These are phyloP conservation scores for Neltuma alba DNA, from an alignment of 306 rosid species.

Conservation along the genomic window DNA sequence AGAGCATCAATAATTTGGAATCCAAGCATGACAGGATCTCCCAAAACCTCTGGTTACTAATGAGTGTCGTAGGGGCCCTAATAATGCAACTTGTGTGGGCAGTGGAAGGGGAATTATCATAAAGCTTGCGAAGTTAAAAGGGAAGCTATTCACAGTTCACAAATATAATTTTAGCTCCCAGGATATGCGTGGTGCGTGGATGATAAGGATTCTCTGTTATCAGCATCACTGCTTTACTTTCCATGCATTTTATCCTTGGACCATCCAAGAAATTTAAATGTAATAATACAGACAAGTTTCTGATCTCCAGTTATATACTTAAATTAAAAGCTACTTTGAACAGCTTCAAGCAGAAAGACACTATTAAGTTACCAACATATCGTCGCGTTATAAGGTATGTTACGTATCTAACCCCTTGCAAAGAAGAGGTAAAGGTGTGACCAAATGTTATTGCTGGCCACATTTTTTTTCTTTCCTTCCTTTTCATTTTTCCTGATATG, in stretches of 20 bases:
- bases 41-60: slow-evolving; percentile 31
- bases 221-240: slow-evolving; percentile 7
- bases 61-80: slow-evolving; percentile 11
- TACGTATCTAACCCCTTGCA: background rate
- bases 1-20: slow-evolving; percentile 31
- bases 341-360: background rate
- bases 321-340: background rate
- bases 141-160: slow-evolving; percentile 28
- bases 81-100: slow-evolving; percentile 47
- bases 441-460: slow-evolving; percentile 18
- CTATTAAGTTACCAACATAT: slow-evolving; percentile 15
- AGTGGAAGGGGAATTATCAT: slow-evolving; percentile 13
- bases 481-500: background rate
- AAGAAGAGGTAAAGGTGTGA: slow-evolving; percentile 27
- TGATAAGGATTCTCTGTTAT: slow-evolving; percentile 64
- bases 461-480: background rate
- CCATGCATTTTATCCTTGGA: slow-evolving; percentile 9
- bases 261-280: background rate
- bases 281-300: background rate
- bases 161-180: slow-evolving; percentile 38
- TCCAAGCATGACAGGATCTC: slow-evolving; percentile 23
- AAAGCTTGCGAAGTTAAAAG: slow-evolving; percentile 47
- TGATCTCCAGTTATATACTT: background rate
- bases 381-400: background rate
- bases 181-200: slow-evolving; percentile 56